Evolutionary conservation across 345 rosid species (phyloP).

Genomic region (Eutrema yunnanense): DNA sequence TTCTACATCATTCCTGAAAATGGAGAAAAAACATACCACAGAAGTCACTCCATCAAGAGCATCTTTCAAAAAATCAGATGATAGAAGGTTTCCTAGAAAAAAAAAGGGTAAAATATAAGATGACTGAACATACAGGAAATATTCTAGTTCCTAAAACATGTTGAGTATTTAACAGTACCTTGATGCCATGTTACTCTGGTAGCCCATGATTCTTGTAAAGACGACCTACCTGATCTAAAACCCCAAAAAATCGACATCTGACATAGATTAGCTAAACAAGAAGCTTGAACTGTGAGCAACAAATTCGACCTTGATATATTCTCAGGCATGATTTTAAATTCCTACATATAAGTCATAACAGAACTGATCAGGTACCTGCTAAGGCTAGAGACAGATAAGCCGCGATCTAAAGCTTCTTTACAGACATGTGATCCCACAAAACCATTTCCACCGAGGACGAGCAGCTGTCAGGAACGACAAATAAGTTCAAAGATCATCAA

Average conservation of each 20-base stretch:
- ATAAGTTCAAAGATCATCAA: constrained; percentile 6
- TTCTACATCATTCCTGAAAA: background rate
- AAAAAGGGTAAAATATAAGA: constrained; percentile 2
- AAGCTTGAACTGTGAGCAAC: background rate
- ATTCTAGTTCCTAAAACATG: background rate
- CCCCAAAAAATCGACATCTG: background rate
- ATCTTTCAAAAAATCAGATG: constrained; percentile 73
- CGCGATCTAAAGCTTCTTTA: constrained; percentile 80
- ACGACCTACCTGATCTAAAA: constrained; percentile 77
- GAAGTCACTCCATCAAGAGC: constrained; percentile 78
- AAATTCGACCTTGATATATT: background rate
- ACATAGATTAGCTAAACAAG: background rate
- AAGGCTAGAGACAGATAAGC: constrained; percentile 75
- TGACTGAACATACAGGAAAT: background rate
- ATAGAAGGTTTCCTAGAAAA: constrained; percentile 65
- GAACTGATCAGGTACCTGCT: constrained; percentile 56
- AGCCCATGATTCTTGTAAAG: constrained; percentile 74
- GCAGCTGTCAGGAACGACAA: constrained; percentile 46
- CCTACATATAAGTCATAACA: background rate
- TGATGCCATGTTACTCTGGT: constrained; percentile 70
- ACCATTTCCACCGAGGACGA: constrained; percentile 97
- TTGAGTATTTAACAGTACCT: constrained; percentile 44
- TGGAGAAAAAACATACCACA: constrained; percentile 51
- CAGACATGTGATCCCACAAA: constrained; percentile 93
- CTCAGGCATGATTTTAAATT: background rate